These are phyloP conservation scores for Clavispora asparagi DNA, from an alignment of 805 yeast species.

Conservation along the genomic window DNA sequence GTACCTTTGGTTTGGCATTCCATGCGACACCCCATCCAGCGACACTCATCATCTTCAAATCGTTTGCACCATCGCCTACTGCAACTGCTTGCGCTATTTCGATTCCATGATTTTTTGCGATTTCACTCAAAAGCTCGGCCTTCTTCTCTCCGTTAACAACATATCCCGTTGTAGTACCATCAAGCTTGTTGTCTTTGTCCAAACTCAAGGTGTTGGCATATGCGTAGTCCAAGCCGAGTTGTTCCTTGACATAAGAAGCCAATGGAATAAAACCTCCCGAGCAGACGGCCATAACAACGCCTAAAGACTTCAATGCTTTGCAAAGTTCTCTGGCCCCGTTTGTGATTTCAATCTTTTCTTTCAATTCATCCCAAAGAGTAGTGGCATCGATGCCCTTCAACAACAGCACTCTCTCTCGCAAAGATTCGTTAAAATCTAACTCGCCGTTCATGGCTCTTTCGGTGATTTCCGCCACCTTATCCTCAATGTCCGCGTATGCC, in stretches of 20 bases:
- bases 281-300: conserved; percentile 75
- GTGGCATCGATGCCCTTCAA: conserved; percentile 75
- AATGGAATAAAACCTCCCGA: conserved; percentile 94
- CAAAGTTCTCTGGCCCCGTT: conserved; percentile 78
- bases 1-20: conserved; percentile 96
- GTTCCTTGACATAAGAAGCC: conserved; percentile 66
- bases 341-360: conserved; percentile 66
- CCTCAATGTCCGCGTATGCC: conserved; percentile 86
- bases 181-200: conserved; percentile 46
- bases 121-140: conserved; percentile 62
- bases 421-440: conserved; percentile 80
- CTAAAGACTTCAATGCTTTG: conserved; percentile 52
- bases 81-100: conserved; percentile 60
- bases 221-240: conserved; percentile 77
- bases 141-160: conserved; percentile 84
- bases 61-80: conserved; percentile 97
- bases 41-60: conserved; percentile 80
- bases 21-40: conserved; percentile 97
- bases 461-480: conserved; percentile 81
- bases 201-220: conserved; percentile 67
- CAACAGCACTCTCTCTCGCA: conserved; percentile 69
- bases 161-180: conserved; percentile 75
- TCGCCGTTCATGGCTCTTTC: conserved; percentile 97
- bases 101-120: conserved; percentile 52
- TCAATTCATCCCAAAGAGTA: conserved; percentile 73